Percentiles rank a stretch among this genome's conserved stretches.
Conservation (phyloP, 257 asterid species). For the Jasminum sambac region DNA sequence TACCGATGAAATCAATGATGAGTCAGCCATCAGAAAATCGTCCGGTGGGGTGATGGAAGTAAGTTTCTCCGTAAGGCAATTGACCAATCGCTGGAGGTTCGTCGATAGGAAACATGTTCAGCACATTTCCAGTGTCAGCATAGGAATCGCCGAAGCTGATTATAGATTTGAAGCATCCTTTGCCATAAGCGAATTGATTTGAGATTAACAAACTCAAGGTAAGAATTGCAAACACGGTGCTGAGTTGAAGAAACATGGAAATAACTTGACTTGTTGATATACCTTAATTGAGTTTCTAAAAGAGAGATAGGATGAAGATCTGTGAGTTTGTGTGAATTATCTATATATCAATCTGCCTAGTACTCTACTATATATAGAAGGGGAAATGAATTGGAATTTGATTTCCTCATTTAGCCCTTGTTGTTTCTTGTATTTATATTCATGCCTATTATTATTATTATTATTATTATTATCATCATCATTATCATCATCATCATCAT, state of each 20-base stretch:
- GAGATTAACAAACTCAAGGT: not conserved
- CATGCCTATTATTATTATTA: no score
- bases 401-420: no score
- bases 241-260: not conserved
- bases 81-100: not conserved
- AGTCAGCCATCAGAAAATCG: constrained; percentile 28
- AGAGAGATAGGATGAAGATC: no score
- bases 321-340: no score
- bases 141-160: constrained; percentile 41
- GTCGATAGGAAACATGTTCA: constrained; percentile 7
- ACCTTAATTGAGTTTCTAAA: no score
- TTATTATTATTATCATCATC: no score
- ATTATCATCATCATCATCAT: no score
- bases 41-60: constrained; percentile 27
- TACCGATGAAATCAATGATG: constrained; percentile 30
- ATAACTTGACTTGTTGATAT: no score
- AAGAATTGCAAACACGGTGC: not conserved
- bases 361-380: no score
- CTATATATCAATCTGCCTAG: no score
- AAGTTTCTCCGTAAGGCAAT: constrained; percentile 25
- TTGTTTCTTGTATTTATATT: no score
- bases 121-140: constrained; percentile 36
- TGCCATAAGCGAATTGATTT: not conserved
- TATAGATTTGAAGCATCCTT: constrained; percentile 28
- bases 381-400: no score